phyloP scores from a whole-genome alignment of 768 basidiomycete species.

The Tricholoma flavovirens region DNA sequence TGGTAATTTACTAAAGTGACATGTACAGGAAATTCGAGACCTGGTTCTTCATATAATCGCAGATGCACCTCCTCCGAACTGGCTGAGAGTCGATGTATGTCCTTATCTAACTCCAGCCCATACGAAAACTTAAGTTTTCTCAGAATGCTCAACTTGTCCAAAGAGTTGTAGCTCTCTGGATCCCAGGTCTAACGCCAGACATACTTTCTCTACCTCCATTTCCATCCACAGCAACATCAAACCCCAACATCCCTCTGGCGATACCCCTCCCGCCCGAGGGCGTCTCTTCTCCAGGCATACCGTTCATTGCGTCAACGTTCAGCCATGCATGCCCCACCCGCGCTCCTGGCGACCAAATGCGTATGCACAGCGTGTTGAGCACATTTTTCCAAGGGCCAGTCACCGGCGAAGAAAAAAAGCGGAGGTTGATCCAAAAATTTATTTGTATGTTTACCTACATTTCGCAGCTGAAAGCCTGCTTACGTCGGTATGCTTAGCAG shows the following conservation, averaged over 20 bases:
- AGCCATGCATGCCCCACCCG: slow-evolving; percentile 91
- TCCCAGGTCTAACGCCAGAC: slow-evolving; percentile 82
- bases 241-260: slow-evolving; percentile 42
- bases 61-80: slow-evolving; percentile 79
- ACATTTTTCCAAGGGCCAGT: slow-evolving; percentile 80
- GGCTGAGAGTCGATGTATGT: slow-evolving; percentile 79
- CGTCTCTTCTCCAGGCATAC: slow-evolving; percentile 35
- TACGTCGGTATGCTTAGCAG: slow-evolving; percentile 35
- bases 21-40: slow-evolving; percentile 77
- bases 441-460: slow-evolving; percentile 26
- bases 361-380: slow-evolving; percentile 82
- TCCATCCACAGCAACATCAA: slow-evolving; percentile 60
- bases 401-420: slow-evolving; percentile 73
- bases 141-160: slow-evolving; percentile 72
- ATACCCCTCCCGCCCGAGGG: slow-evolving; percentile 29
- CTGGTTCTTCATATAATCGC: slow-evolving; percentile 76
- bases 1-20: not conserved
- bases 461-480: not conserved
- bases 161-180: slow-evolving; percentile 72
- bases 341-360: slow-evolving; percentile 82
- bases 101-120: slow-evolving; percentile 1
- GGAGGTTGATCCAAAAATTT: slow-evolving; percentile 40
- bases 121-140: not conserved
- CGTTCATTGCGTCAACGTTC: slow-evolving; percentile 75
- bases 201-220: slow-evolving; percentile 66